Evolutionary conservation across 106 monocot species (phyloP), one percentile per base, ranked within the genome.

Genomic region (Vanilla planifolia): DNA sequence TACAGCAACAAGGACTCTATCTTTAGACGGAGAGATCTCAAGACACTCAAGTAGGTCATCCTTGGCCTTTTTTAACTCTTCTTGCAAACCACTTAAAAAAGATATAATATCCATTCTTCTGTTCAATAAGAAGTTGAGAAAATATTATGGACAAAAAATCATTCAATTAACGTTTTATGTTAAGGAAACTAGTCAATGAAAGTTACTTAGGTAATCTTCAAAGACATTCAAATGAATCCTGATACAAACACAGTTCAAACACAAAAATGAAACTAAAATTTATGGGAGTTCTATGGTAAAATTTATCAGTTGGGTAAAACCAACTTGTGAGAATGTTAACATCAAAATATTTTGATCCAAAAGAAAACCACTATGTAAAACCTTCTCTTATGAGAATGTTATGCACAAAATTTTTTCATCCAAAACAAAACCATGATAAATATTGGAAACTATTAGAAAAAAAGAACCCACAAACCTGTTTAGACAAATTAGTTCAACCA

Each of bases 401-500:
- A n/a, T n/a, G n/a, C n/a, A n/a, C n/a, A 50, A 48, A 48, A 48
- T 24, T 26, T 24, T 24, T 50, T 50, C 26, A 3, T 11, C 48
- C 50, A 50, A 50, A 8, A 50, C 7, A 10, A 26, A 26, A 26
- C 11, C 8, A 3, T 50, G 2, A 24, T 50, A 50, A 25, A 8
- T 25, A 27, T 25, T 0, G n/a, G n/a, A 40, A 67, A 55, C 20
- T 9, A 2, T 6, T 15, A n/a, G 8, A 55, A 43, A 13, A 32
- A 1, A 42, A 55, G 20, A n/a, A 51, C 30, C 1, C 2, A 60
- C 67, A 48, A 28, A 77, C 77, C 81, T 82, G 39, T 70, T 58
- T 15, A 77, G 47, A 59, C 73, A 77, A 25, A 82, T 66, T 5
- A 82, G 65, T 70, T 82, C 82, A 30, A 71, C 63, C 32, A 82